These are phyloP conservation scores for Vigna nakashimae DNA, from an alignment of 306 rosid species.

Conservation along the genomic window DNA sequence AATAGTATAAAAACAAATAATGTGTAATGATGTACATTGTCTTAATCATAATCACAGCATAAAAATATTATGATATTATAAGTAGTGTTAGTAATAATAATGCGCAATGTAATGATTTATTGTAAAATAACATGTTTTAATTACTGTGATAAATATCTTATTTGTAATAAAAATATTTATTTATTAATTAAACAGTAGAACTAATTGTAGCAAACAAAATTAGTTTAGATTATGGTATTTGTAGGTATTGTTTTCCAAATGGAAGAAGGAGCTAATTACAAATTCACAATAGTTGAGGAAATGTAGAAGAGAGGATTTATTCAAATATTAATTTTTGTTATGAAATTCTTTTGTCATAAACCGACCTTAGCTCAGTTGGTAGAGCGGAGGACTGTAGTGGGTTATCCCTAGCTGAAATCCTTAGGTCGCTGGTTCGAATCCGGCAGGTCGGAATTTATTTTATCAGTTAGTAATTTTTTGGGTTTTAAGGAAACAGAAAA, in stretches of 20 bases:
- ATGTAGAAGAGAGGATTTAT: too few species aligned
- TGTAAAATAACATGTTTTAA: neutral
- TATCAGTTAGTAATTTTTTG: too few species aligned
- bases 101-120: too few species aligned
- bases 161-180: neutral
- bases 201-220: neutral
- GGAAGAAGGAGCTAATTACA: neutral
- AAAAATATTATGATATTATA: too few species aligned
- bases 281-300: too few species aligned
- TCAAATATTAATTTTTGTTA: rapidly evolving
- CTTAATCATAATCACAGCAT: too few species aligned
- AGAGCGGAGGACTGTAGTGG: conserved; percentile 67
- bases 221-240: neutral
- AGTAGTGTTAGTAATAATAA: too few species aligned
- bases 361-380: conserved; percentile 68
- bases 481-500: too few species aligned
- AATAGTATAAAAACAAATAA: too few species aligned
- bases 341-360: rapidly evolving
- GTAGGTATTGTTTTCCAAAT: neutral
- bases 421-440: conserved; percentile 65
- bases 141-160: neutral
- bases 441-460: conserved; percentile 49
- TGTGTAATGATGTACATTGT: too few species aligned
- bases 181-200: neutral
- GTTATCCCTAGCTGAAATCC: conserved; percentile 16